Evolutionary conservation across 352 stramenopile species (phyloP).

Genomic region (Pythium rishiriense): DNA sequence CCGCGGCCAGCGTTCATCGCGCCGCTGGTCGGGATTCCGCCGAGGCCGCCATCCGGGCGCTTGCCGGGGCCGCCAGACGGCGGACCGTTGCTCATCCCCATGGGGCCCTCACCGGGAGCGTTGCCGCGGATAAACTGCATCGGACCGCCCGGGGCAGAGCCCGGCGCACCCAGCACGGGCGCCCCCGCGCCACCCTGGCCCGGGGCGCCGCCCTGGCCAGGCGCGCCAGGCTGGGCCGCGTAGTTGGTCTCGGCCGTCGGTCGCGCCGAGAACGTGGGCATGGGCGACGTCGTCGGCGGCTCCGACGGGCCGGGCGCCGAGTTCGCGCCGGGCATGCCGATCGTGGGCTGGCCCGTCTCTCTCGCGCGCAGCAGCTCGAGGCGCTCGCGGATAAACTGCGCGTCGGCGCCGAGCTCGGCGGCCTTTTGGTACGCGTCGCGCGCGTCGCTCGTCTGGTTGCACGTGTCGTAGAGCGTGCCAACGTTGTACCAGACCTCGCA

Average conservation of each 20-base stretch:
- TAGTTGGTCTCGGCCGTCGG: constrained; percentile 65
- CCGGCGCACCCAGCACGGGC: constrained; percentile 17
- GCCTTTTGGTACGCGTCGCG: constrained; percentile 89
- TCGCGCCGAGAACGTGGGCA: constrained; percentile 80
- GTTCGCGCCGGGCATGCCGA: constrained; percentile 82
- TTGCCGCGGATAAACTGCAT: constrained; percentile 61
- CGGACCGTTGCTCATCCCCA: constrained; percentile 46
- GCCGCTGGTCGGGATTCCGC: constrained; percentile 38
- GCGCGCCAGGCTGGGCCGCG: constrained; percentile 26
- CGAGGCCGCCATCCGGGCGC: constrained; percentile 16
- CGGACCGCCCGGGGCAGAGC: constrained; percentile 23
- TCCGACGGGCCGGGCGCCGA: constrained; percentile 76
- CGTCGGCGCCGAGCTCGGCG: constrained; percentile 78
- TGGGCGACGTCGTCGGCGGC: constrained; percentile 81
- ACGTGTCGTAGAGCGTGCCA: constrained; percentile 89
- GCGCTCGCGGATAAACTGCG: constrained; percentile 82
- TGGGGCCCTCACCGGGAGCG: constrained; percentile 40
- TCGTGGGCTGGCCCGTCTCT: constrained; percentile 80
- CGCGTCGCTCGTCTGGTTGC: constrained; percentile 89
- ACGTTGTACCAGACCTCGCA: constrained; percentile 93
- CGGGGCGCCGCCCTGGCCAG: constrained; percentile 13
- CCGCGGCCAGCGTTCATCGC: constrained; percentile 42
- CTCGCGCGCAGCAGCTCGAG: constrained; percentile 75
- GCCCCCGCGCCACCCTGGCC: constrained; percentile 4
- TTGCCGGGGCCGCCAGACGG: constrained; percentile 17